These are phyloP conservation scores for Tolypocladium tundrense DNA, from an alignment of 2,329 filamentous ascomycete genomes.

Conservation along the genomic window DNA sequence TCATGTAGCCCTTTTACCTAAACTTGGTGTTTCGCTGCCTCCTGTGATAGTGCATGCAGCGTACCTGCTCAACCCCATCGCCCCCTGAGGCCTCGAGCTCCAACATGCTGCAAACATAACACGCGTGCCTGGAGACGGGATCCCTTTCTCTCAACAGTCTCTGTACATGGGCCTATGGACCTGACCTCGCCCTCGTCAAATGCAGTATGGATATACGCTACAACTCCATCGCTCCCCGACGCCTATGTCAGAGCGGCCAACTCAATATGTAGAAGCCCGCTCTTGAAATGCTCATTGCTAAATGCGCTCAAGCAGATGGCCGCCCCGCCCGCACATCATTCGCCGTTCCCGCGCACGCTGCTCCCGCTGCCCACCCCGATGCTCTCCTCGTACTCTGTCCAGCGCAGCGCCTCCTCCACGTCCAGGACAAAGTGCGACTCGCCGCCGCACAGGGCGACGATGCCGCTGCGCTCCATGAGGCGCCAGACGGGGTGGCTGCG, in stretches of 20 bases:
- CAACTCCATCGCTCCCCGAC: background rate
- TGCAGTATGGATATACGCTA: background rate
- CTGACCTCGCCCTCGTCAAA: background rate
- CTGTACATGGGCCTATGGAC: background rate
- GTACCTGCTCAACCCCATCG: background rate
- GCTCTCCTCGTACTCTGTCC: slow-evolving; percentile 64
- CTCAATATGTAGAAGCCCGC: background rate
- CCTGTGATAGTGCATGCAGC: background rate
- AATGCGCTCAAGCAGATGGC: background rate
- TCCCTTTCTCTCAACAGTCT: background rate
- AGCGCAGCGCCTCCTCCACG: slow-evolving; percentile 72
- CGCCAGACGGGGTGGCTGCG: slow-evolving; percentile 51
- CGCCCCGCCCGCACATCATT: slow-evolving; percentile 3
- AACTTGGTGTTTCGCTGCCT: too few species aligned
- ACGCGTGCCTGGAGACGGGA: background rate
- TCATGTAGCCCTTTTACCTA: too few species aligned
- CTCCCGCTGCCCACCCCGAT: slow-evolving; percentile 14
- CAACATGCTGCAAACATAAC: background rate
- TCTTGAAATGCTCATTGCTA: background rate
- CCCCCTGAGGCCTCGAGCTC: background rate
- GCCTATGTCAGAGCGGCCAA: background rate
- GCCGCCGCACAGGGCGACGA: slow-evolving; percentile 75
- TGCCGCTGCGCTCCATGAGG: slow-evolving; percentile 69
- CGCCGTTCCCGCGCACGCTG: background rate
- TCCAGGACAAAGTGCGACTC: slow-evolving; percentile 67